These are phyloP conservation scores for Talaromyces sp. DNA, from an alignment of 2,329 filamentous ascomycete genomes.

Conservation along the genomic window DNA sequence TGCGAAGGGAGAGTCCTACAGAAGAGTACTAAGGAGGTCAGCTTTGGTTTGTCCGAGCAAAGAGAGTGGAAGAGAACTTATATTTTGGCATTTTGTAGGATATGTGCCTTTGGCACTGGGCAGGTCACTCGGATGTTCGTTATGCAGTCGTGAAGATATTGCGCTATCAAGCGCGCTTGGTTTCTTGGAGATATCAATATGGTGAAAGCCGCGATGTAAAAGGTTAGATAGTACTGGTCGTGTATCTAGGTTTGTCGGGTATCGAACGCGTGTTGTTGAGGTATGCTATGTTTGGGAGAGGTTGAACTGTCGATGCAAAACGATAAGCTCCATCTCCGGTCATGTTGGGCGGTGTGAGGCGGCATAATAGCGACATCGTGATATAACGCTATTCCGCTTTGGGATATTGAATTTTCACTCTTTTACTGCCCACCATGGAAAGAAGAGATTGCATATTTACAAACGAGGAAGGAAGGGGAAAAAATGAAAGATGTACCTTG, in stretches of 20 bases:
- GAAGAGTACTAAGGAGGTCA: conserved; percentile 61
- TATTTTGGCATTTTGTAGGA: conserved; percentile 75
- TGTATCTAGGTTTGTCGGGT: not conserved
- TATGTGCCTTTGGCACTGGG: not conserved
- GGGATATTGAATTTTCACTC: not conserved
- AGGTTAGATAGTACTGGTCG: not conserved
- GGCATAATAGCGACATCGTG: conserved; percentile 6
- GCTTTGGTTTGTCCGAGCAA: conserved; percentile 18
- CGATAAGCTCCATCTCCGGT: conserved; percentile 7
- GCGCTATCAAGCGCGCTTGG: not conserved
- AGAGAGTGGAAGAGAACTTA: conserved; percentile 50
- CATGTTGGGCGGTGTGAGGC: conserved; percentile 1
- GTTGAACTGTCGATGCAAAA: not conserved
- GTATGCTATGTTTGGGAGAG: not conserved
- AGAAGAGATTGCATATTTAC: no score
- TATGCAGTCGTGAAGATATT: not conserved
- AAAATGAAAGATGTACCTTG: no score
- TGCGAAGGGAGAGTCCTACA: conserved; percentile 49
- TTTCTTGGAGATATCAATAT: not conserved
- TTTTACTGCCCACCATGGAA: no score
- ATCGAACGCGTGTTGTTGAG: not conserved
- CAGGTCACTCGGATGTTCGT: not conserved
- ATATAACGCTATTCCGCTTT: not conserved
- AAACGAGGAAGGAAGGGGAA: no score
- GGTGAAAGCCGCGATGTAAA: not conserved